phyloP scores from a whole-genome alignment of 176 grass and related monocot species.

The Carex pumila region DNA sequence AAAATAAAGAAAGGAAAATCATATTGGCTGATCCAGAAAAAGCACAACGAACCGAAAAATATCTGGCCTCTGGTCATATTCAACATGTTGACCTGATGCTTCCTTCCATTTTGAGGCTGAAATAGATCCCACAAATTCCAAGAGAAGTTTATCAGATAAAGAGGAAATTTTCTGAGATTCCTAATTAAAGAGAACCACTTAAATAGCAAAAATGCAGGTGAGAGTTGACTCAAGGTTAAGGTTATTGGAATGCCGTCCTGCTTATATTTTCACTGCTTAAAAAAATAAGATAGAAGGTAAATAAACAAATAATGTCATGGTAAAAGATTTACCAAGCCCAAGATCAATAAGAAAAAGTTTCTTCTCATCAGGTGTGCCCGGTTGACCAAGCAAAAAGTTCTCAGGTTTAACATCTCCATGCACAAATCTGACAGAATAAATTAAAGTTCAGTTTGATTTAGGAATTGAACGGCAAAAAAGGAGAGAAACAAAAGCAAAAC shows the following conservation, averaged over 20 bases:
- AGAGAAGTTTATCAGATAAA: slow-evolving; percentile 1
- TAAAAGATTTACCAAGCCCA: slow-evolving; percentile 59
- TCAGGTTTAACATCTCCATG: slow-evolving; percentile 96
- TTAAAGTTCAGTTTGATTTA: neutral
- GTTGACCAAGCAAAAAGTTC: slow-evolving; percentile 89
- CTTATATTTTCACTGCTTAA: neutral
- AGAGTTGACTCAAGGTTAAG: neutral
- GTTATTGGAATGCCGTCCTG: neutral
- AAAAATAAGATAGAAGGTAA: slow-evolving; percentile 9
- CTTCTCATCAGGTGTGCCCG: slow-evolving; percentile 68
- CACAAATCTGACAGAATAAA: slow-evolving; percentile 43
- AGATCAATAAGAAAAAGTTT: slow-evolving; percentile 92
- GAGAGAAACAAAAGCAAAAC: neutral
- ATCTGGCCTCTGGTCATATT: slow-evolving; percentile 87
- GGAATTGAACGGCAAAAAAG: neutral
- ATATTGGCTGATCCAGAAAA: neutral
- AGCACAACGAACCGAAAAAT: slow-evolving; percentile 59
- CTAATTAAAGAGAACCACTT: neutral
- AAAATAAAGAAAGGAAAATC: slow-evolving; percentile 27
- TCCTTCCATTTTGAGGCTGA: slow-evolving; percentile 76
- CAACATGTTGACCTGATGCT: slow-evolving; percentile 54
- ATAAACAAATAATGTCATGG: neutral
- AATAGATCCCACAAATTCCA: slow-evolving; percentile 21
- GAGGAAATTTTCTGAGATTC: neutral
- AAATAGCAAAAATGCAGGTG: neutral